Evolutionary conservation across 176 grass and related monocot species (phyloP).

Genomic region (Phoenix dactylifera): DNA sequence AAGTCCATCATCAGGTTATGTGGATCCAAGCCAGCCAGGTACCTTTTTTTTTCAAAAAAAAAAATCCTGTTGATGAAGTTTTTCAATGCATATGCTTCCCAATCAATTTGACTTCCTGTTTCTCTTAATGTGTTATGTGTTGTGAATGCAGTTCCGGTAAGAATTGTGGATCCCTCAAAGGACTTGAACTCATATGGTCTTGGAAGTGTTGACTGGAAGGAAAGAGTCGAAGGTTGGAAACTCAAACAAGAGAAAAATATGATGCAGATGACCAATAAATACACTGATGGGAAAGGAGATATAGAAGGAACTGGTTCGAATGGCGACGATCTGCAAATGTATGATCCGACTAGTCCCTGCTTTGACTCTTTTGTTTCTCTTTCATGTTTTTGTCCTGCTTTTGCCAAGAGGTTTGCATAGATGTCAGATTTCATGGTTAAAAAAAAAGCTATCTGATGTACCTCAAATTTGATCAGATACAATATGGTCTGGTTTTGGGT

Average conservation of each 20-base stretch:
- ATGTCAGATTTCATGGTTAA: too few species aligned
- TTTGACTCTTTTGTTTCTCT: neutral
- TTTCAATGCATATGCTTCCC: too few species aligned
- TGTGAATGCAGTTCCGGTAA: conserved; percentile 84
- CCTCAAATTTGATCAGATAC: too few species aligned
- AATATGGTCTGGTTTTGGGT: too few species aligned
- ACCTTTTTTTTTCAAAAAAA: conserved; percentile 3
- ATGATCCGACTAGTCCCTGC: neutral
- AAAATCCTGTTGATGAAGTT: too few species aligned
- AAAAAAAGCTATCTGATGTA: too few species aligned
- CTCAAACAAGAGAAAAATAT: conserved; percentile 95
- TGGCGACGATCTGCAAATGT: conserved; percentile 99
- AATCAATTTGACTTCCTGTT: too few species aligned
- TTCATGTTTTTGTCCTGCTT: neutral
- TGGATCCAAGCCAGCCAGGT: conserved; percentile 98
- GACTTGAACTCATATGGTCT: conserved; percentile 99
- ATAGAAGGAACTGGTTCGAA: conserved; percentile 98
- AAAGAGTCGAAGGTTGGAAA: conserved; percentile 98
- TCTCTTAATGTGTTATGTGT: conserved; percentile 9
- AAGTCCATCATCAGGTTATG: conserved; percentile 82
- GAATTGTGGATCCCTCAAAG: conserved; percentile 96
- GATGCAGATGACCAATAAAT: conserved; percentile 82
- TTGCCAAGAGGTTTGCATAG: too few species aligned
- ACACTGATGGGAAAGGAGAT: conserved; percentile 86
- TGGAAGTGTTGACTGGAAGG: conserved; percentile 91